Percentiles rank a stretch among this genome's conserved stretches.
These are phyloP conservation scores for Corynespora cassiicola DNA, from an alignment of 2,329 filamentous ascomycete genomes.

Conservation along the genomic window DNA sequence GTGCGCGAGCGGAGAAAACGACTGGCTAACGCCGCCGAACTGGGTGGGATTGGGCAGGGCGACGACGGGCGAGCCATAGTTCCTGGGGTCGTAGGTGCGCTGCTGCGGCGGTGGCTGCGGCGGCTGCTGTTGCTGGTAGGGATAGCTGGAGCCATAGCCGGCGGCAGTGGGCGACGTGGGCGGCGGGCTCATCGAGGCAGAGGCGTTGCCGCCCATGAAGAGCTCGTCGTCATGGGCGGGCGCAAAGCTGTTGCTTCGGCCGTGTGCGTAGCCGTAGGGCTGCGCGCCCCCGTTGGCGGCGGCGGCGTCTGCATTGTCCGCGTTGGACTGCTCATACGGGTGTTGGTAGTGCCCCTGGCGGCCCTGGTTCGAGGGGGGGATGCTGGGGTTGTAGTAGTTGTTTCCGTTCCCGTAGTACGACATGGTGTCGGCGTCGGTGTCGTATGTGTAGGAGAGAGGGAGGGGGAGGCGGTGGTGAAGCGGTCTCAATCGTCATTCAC, in stretches of 20 bases:
- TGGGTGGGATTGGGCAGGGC: conserved; percentile 67
- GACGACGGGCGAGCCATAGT: conserved; percentile 57
- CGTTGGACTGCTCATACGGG: conserved; percentile 65
- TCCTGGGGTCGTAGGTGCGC: conserved; percentile 66
- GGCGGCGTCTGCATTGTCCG: conserved; percentile 77
- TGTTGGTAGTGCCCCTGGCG: conserved; percentile 43
- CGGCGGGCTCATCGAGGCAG: conserved; percentile 35
- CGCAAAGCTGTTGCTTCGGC: conserved; percentile 43
- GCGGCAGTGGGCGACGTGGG: conserved; percentile 34
- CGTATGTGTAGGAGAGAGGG: conserved; percentile 7
- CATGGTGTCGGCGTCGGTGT: conserved; percentile 49
- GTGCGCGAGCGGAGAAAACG: conserved; percentile 42
- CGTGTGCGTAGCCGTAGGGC: conserved; percentile 45
- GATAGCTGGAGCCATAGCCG: conserved; percentile 46
- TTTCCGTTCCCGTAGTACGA: conserved; percentile 64
- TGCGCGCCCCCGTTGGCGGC: conserved; percentile 62
- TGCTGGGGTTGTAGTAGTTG: conserved; percentile 55
- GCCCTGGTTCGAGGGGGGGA: conserved; percentile 48
- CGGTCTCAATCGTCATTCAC: conserved; percentile 41
- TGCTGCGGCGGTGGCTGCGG: conserved; percentile 46
- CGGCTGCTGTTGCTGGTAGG: conserved; percentile 48
- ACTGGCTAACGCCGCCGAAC: conserved; percentile 53
- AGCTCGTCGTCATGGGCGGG: conserved; percentile 61
- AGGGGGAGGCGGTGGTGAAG: conserved; percentile 22
- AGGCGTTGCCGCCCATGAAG: conserved; percentile 58